Percentiles rank a stretch among this genome's conserved stretches.
Evolutionary conservation across 768 basidiomycete species (phyloP).

Genomic region (Suillus discolor): DNA sequence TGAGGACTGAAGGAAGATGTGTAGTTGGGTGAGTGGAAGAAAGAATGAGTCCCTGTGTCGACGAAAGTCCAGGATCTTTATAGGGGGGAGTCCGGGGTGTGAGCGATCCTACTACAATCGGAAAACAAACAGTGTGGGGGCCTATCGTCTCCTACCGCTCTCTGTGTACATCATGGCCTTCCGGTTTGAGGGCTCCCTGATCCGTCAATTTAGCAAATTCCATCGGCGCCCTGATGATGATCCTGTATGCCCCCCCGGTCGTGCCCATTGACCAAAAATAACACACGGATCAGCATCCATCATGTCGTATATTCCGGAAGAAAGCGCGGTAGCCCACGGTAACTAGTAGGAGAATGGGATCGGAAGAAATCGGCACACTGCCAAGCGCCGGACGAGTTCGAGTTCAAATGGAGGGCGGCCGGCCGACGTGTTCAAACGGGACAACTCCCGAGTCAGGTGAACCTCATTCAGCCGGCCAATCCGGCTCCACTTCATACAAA

Average conservation of each 20-base stretch:
- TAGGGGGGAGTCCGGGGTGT: slow-evolving; percentile 12
- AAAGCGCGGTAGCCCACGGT: not conserved
- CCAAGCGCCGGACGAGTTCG: no score
- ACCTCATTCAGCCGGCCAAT: no score
- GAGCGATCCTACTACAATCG: slow-evolving; percentile 8
- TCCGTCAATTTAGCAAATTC: not conserved
- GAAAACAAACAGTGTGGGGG: slow-evolving; percentile 14
- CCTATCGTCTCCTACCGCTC: not conserved
- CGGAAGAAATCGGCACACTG: not conserved
- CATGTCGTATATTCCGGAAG: no score
- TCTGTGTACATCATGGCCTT: not conserved
- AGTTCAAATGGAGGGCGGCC: no score
- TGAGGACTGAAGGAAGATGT: slow-evolving; percentile 2
- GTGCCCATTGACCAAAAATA: slow-evolving; percentile 1
- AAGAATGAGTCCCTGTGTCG: not conserved
- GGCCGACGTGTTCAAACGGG: no score
- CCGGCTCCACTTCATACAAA: no score
- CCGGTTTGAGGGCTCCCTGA: slow-evolving; percentile 8
- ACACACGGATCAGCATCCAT: not conserved
- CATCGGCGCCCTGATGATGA: slow-evolving; percentile 1
- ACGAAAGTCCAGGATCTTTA: slow-evolving; percentile 20
- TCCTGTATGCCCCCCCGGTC: slow-evolving; percentile 16
- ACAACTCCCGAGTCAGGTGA: no score
- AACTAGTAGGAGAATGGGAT: not conserved
- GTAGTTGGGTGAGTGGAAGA: slow-evolving; percentile 18